Conservation (phyloP, 192 early-diverging fungal species). For the Backusella morwellensis region DNA sequence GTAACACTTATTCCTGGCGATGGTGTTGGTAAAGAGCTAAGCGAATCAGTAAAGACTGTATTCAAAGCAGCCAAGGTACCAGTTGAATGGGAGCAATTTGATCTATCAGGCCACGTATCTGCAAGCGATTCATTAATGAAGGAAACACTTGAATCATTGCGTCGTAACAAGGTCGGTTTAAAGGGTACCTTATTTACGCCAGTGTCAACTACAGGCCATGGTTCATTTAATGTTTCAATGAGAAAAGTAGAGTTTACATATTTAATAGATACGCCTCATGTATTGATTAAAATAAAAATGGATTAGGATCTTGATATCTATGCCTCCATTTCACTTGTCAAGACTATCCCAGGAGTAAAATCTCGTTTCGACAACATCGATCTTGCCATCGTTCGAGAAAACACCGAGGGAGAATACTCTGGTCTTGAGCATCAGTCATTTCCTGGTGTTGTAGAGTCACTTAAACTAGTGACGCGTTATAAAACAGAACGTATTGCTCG, state of each 20-base stretch:
- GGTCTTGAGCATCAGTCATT: constrained; percentile 97
- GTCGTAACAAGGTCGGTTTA: constrained; percentile 93
- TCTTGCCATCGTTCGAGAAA: constrained; percentile 99
- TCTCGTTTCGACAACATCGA: constrained; percentile 91
- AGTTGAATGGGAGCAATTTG: constrained; percentile 97
- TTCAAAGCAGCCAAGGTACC: constrained; percentile 93
- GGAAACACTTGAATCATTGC: constrained; percentile 87
- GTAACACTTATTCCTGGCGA: constrained; percentile 98
- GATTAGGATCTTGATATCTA: constrained; percentile 91
- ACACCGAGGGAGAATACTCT: constrained; percentile 99
- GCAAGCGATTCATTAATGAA: constrained; percentile 79
- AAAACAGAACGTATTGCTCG: constrained; percentile 99
- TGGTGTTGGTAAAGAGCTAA: constrained; percentile 94
- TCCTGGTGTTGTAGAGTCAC: constrained; percentile 96
- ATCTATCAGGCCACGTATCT: constrained; percentile 87
- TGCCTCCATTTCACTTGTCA: constrained; percentile 88
- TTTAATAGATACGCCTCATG: background rate
- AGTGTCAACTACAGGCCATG: constrained; percentile 76
- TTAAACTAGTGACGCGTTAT: constrained; percentile 93
- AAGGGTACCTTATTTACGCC: constrained; percentile 95
- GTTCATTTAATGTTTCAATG: constrained; percentile 94
- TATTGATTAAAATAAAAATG: background rate
- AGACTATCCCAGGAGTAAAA: constrained; percentile 85
- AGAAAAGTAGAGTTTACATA: constrained; percentile 51
- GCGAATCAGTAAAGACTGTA: constrained; percentile 85